Conservation (phyloP, 352 stramenopile genomes). For the Detonula confervacea region DNA sequence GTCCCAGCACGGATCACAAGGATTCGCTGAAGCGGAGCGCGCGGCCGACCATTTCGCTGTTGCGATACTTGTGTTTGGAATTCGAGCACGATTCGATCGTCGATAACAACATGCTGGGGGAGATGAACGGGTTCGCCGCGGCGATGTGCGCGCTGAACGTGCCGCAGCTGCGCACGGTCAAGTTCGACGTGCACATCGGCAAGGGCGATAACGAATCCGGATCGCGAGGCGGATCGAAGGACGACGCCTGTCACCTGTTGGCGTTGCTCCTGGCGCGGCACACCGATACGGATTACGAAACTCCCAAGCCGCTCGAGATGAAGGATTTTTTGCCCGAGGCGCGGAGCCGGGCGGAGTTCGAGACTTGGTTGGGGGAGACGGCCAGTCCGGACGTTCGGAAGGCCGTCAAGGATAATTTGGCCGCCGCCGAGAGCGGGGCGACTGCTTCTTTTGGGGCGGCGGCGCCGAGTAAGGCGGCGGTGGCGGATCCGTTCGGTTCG, state of each 20-base stretch:
- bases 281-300: slow-evolving; percentile 72
- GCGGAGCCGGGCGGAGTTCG: slow-evolving; percentile 65
- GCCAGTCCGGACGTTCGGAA: slow-evolving; percentile 55
- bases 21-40: slow-evolving; percentile 75
- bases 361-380: slow-evolving; percentile 69
- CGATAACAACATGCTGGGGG: slow-evolving; percentile 26
- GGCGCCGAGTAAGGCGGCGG: neutral
- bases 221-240: slow-evolving; percentile 65
- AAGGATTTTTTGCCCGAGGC: slow-evolving; percentile 62
- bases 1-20: slow-evolving; percentile 67
- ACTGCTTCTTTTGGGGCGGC: slow-evolving; percentile 16
- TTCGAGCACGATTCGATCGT: slow-evolving; percentile 36
- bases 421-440: slow-evolving; percentile 13
- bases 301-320: slow-evolving; percentile 59
- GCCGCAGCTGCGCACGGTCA: slow-evolving; percentile 62
- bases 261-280: slow-evolving; percentile 72
- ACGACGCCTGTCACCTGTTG: slow-evolving; percentile 78
- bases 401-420: slow-evolving; percentile 62
- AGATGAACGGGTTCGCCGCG: slow-evolving; percentile 73
- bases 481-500: slow-evolving; percentile 11
- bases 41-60: slow-evolving; percentile 69
- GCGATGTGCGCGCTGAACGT: slow-evolving; percentile 66
- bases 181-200: slow-evolving; percentile 71
- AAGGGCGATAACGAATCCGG: slow-evolving; percentile 39
- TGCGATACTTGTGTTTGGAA: slow-evolving; percentile 71